Evolutionary conservation across 2,329 filamentous ascomycete species (phyloP).

Genomic region (Cordyceps cateniannulata): DNA sequence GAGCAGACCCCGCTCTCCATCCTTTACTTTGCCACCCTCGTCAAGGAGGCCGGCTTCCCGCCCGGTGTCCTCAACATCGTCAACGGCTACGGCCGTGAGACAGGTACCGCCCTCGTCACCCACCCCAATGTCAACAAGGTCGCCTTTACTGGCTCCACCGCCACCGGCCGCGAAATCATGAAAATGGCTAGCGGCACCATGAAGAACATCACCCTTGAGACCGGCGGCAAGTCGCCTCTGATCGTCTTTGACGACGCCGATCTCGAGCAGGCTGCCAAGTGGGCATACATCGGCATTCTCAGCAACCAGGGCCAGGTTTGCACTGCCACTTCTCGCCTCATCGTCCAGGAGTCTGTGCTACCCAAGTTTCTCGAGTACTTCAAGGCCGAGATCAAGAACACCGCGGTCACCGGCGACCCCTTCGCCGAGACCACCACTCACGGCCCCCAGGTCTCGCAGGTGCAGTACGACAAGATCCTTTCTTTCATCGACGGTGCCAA

Average conservation of each 20-base stretch:
- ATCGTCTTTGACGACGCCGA: slow-evolving; percentile 61
- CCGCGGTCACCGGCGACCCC: slow-evolving; percentile 62
- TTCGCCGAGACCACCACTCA: slow-evolving; percentile 65
- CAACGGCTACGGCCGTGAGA: slow-evolving; percentile 63
- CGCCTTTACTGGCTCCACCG: slow-evolving; percentile 71
- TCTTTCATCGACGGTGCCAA: slow-evolving; percentile 65
- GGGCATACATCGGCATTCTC: slow-evolving; percentile 45
- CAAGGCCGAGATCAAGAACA: slow-evolving; percentile 49
- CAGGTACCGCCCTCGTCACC: slow-evolving; percentile 60
- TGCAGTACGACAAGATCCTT: slow-evolving; percentile 64
- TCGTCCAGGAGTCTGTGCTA: slow-evolving; percentile 55
- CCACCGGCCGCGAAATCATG: slow-evolving; percentile 69
- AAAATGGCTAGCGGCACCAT: slow-evolving; percentile 61
- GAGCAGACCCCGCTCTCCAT: slow-evolving; percentile 63
- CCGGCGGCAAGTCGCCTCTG: slow-evolving; percentile 60
- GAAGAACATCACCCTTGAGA: slow-evolving; percentile 62
- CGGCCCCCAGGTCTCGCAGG: slow-evolving; percentile 66
- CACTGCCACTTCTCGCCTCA: slow-evolving; percentile 56
- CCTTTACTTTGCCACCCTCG: slow-evolving; percentile 57
- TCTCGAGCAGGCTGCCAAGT: slow-evolving; percentile 60
- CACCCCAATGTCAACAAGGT: slow-evolving; percentile 69
- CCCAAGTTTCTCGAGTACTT: slow-evolving; percentile 60
- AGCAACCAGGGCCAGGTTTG: slow-evolving; percentile 60
- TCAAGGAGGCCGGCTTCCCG: slow-evolving; percentile 70
- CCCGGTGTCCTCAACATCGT: slow-evolving; percentile 71